Evolutionary conservation across 257 asterid genomes (phyloP), one percentile per base, ranked within the genome.

Genomic region (Paraleonurus japonicus): DNA sequence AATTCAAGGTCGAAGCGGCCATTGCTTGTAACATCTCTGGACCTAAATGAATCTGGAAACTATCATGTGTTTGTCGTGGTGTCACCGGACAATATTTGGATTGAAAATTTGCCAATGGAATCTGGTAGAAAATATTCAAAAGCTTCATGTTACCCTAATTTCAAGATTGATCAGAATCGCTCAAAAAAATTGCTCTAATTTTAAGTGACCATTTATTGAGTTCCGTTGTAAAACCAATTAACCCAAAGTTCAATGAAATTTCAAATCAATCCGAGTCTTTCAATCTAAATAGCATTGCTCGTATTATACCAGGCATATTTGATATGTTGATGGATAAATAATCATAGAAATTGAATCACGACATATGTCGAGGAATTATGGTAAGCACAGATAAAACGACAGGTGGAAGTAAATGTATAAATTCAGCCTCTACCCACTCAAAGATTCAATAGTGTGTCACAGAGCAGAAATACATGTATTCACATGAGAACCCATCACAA

Each of bases 401-500:
- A 3, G 3, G 20, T 15, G 20, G 19, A 45, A 45, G 53, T 45
- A 45, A 15, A 0, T 45, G 20, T 4, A 47, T 47, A 47, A 47
- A n/a, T 47, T 47, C 22, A 47, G 54, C 22, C 19, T n/a, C n/a
- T 43, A 13, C 51, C 15, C 51, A 3, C 51, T 47, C 22, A 47
- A 47, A n/a, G 22, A 47, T n/a, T 47, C 22, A 47, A 47, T 47
- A 16, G 22, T 5, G 54, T 47, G 22, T n/a, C 53, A 35, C 19
- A 3, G 15, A 10, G 59, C 33, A 17, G 39, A 27, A 27, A 13
- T 57, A 27, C 24, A 30, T 48, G 15, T 66, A 76, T 74, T 67
- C 53, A 76, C 79, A 72, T 33, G 73, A 68, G 32, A 61, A 64
- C 16, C 41, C 41, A 57, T 64, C 66, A 28, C 64, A 73, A 17